A percentile compares a stretch with the other conserved stretches of the same genome.
phyloP scores from a whole-genome alignment of 441 rosid genomes.

The Gossypium armourianum region DNA sequence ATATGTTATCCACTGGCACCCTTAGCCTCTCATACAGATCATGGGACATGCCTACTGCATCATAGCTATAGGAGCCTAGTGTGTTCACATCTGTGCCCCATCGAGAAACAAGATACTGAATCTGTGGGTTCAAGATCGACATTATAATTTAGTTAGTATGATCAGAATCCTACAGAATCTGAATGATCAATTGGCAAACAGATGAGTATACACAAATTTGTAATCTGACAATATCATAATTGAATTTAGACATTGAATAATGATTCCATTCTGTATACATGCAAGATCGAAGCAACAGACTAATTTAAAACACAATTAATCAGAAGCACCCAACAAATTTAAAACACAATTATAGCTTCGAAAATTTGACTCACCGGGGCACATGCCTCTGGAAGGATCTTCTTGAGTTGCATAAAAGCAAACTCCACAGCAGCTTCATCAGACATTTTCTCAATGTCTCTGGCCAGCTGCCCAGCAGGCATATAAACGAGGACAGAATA shows the following conservation, averaged over 20 bases:
- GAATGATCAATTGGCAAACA: background rate
- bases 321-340: background rate
- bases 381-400: constrained; percentile 80
- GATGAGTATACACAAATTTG: background rate
- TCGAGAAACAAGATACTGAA: constrained; percentile 66
- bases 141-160: background rate
- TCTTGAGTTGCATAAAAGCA: constrained; percentile 71
- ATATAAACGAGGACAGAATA: constrained; percentile 78
- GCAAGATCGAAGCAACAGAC: background rate
- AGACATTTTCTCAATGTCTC: constrained; percentile 83
- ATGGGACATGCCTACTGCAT: constrained; percentile 69
- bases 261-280: background rate
- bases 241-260: background rate
- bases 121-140: constrained; percentile 32
- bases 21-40: constrained; percentile 76
- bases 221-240: background rate
- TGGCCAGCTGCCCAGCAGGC: constrained; percentile 96
- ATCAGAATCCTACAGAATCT: background rate
- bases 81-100: constrained; percentile 82
- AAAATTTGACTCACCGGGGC: constrained; percentile 41
- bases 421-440: constrained; percentile 81
- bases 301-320: background rate
- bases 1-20: constrained; percentile 77
- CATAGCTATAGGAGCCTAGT: constrained; percentile 90
- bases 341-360: background rate